phyloP scores from a whole-genome alignment of 176 grass and related monocot species.

The Bromus sterilis region DNA sequence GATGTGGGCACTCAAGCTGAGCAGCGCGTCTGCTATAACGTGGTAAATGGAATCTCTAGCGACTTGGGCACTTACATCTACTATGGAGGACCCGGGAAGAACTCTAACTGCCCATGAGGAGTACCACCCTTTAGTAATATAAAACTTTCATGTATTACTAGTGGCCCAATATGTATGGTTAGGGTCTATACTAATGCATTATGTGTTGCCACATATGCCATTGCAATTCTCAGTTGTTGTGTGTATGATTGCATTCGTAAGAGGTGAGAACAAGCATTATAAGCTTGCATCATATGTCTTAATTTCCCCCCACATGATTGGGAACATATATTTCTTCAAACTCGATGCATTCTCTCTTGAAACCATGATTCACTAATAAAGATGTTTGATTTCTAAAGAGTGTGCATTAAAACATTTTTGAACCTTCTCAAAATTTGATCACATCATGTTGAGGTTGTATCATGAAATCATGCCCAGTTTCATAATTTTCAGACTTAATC shows the following conservation, averaged over 20 bases:
- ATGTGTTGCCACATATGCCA: not conserved
- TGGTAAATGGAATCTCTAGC: slow-evolving; percentile 59
- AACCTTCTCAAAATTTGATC: too few relatives aligned
- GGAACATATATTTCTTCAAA: too few relatives aligned
- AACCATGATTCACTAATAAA: too few relatives aligned
- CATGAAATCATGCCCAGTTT: too few relatives aligned
- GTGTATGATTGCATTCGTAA: not conserved
- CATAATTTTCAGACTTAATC: too few relatives aligned
- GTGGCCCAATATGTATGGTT: not conserved
- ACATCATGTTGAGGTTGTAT: too few relatives aligned
- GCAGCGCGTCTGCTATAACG: slow-evolving; percentile 69
- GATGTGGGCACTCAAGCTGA: slow-evolving; percentile 44
- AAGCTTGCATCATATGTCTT: not conserved
- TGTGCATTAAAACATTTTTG: too few relatives aligned
- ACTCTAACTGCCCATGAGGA: slow-evolving; percentile 54
- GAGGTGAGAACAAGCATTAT: not conserved
- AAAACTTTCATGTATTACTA: not conserved
- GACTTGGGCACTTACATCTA: slow-evolving; percentile 76
- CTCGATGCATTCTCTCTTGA: too few relatives aligned
- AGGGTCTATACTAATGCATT: not conserved
- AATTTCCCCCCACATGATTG: not conserved
- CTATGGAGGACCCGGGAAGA: slow-evolving; percentile 72
- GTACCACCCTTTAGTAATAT: not conserved
- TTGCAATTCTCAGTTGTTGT: not conserved
- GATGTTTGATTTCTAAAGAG: too few relatives aligned